Base-by-base conservation (phyloP, 441 rosid species). In the Bruguiera hainesii region DNA sequence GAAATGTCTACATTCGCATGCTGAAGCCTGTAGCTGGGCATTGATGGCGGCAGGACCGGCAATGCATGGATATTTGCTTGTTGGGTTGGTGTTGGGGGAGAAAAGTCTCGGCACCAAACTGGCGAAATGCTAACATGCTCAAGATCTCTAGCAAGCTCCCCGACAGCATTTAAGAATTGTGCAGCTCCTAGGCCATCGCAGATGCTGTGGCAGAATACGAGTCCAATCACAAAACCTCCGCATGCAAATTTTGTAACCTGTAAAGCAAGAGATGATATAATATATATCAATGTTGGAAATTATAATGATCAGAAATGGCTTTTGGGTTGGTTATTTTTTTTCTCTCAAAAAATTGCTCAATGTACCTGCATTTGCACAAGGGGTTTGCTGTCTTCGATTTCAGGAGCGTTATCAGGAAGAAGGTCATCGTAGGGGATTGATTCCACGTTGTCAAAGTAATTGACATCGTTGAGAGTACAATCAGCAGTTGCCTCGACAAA, bases 131-230 rank as follows among this genome's bases (percentile, higher is more conserved):
- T 52, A 2, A 69, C 82, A 13, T 72, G 61, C 15, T 71, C 61
- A 20, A 68, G 46, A 7, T 87, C 86, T 74, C 87, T 59, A 1
- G 89, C 92, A 7, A 79, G 29, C 71, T 85, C 86, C 3, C 89
- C 90, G 6, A 84, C 78, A 6, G 89, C 92, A 20, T 77, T 79
- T 8, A 89, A 68, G 64, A 89, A 89, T 35, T 78, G 90, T 30
- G 87, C 88, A 18, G 90, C 89, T 65, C 92, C 90, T 2, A 87
- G 82, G 19, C 90, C 93, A 64, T 89, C 93, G 4, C 89, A 84
- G 19, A 89, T 68, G n/a, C 75, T 69, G 72, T 87, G 93, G 71
- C 86, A 78, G 71, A 81, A 87, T 60, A 77, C 70, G 7, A 87
- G 81, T 35, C 90, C 96, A 23, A 84, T 80, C 68, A 81, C 88